Percentiles rank a stretch among this genome's conserved stretches.
phyloP scores from a whole-genome alignment of 2,329 filamentous ascomycete genomes.

The Hymenotorrendiella dingleyae region DNA sequence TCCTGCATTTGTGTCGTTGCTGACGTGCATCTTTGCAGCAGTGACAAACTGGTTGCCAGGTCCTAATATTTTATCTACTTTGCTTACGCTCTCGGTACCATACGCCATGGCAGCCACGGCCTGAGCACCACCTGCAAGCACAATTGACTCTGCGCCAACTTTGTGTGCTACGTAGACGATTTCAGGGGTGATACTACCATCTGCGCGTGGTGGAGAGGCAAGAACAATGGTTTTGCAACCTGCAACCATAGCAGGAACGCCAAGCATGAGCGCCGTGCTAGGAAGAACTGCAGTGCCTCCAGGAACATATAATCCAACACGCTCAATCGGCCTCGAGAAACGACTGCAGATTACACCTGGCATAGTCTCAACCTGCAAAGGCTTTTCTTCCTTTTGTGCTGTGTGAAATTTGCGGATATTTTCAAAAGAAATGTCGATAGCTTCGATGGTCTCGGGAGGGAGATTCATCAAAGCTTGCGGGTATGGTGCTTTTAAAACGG shows the following conservation, averaged over 20 bases:
- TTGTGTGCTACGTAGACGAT: constrained; percentile 98
- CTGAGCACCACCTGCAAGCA: constrained; percentile 91
- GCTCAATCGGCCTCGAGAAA: constrained; percentile 86
- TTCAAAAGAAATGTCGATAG: constrained; percentile 90
- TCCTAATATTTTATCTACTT: constrained; percentile 98
- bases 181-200: constrained; percentile 89
- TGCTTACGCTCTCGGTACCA: constrained; percentile 86
- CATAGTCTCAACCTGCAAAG: constrained; percentile 91
- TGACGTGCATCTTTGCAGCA: constrained; percentile 96
- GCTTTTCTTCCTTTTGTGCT: constrained; percentile 78
- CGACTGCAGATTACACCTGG: constrained; percentile 92
- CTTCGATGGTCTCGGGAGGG: constrained; percentile 73
- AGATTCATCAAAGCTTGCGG: constrained; percentile 80
- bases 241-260: constrained; percentile 94
- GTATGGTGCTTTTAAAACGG: constrained; percentile 87
- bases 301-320: constrained; percentile 93
- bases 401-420: constrained; percentile 94
- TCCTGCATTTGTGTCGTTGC: constrained; percentile 92
- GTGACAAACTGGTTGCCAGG: constrained; percentile 99
- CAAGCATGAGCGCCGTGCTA: constrained; percentile 95
- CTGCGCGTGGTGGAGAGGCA: constrained; percentile 81
- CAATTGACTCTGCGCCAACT: constrained; percentile 90
- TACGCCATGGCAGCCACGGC: constrained; percentile 96
- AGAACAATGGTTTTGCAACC: constrained; percentile 93
- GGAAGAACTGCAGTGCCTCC: constrained; percentile 96